phyloP scores from a whole-genome alignment of 192 early-diverging fungal species.

The Mortierella hygrophila region DNA sequence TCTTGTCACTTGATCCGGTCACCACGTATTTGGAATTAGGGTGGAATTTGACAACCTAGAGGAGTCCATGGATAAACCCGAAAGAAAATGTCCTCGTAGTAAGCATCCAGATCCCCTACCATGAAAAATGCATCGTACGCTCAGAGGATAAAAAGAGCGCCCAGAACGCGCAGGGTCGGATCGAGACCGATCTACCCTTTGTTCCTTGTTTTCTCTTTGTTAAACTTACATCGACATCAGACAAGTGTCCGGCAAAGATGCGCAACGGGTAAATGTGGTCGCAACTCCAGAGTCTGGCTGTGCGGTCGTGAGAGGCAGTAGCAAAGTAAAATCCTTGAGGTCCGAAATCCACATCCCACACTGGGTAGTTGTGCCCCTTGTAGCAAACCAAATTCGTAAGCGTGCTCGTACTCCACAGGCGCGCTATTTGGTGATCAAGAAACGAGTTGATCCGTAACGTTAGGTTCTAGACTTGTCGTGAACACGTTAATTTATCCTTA shows the following conservation, averaged over 20 bases:
- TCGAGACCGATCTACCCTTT: neutral
- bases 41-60: slow-evolving; percentile 92
- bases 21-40: slow-evolving; percentile 96
- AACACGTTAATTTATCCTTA: neutral
- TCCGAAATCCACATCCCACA: slow-evolving; percentile 97
- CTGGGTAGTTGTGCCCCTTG: slow-evolving; percentile 96
- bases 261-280: slow-evolving; percentile 97
- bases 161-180: neutral
- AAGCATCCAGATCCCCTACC: neutral
- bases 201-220: slow-evolving; percentile 5
- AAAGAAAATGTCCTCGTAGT: slow-evolving; percentile 16
- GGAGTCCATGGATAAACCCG: neutral
- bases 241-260: slow-evolving; percentile 97
- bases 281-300: slow-evolving; percentile 95
- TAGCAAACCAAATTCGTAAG: slow-evolving; percentile 93
- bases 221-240: slow-evolving; percentile 91
- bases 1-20: slow-evolving; percentile 92
- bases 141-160: neutral
- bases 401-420: slow-evolving; percentile 96
- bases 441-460: neutral
- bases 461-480: neutral
- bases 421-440: slow-evolving; percentile 62
- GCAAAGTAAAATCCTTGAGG: slow-evolving; percentile 97
- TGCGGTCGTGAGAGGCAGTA: slow-evolving; percentile 94
- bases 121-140: neutral